These are phyloP conservation scores for Naegleria fowleri DNA, from an alignment of 208 protist genomes.

Conservation along the genomic window DNA sequence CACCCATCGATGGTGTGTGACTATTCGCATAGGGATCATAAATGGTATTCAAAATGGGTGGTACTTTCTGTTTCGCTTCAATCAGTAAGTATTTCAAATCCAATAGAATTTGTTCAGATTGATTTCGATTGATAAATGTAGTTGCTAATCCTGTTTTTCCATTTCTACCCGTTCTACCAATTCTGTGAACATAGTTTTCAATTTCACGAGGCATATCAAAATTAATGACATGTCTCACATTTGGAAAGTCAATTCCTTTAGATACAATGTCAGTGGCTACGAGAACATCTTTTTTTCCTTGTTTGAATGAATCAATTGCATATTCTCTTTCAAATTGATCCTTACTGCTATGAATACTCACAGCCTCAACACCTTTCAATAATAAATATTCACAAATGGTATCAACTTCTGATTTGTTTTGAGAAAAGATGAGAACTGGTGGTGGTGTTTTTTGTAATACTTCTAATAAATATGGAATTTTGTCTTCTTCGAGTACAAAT, in stretches of 20 bases:
- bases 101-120: constrained; percentile 59
- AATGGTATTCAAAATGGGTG: constrained; percentile 41
- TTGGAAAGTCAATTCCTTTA: constrained; percentile 82
- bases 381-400: constrained; percentile 83
- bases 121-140: constrained; percentile 46
- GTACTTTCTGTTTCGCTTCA: constrained; percentile 71
- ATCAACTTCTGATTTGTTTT: constrained; percentile 79
- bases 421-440: constrained; percentile 76
- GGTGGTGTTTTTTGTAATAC: constrained; percentile 80
- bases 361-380: constrained; percentile 68
- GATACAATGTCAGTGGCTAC: constrained; percentile 67
- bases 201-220: constrained; percentile 86
- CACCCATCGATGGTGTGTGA: neutral
- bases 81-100: constrained; percentile 81
- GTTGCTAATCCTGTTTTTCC: constrained; percentile 77
- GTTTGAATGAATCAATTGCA: constrained; percentile 42
- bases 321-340: neutral
- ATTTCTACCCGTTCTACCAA: constrained; percentile 78
- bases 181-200: constrained; percentile 69
- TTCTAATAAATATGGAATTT: constrained; percentile 59
- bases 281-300: constrained; percentile 66
- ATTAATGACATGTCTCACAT: constrained; percentile 87
- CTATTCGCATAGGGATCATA: constrained; percentile 26
- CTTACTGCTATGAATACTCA: constrained; percentile 63
- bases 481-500: constrained; percentile 72